Percentiles rank a stretch among this genome's conserved stretches.
These are phyloP conservation scores for Chlorella sp. DNA, from an alignment of 139 green algal genomes.

Conservation along the genomic window DNA sequence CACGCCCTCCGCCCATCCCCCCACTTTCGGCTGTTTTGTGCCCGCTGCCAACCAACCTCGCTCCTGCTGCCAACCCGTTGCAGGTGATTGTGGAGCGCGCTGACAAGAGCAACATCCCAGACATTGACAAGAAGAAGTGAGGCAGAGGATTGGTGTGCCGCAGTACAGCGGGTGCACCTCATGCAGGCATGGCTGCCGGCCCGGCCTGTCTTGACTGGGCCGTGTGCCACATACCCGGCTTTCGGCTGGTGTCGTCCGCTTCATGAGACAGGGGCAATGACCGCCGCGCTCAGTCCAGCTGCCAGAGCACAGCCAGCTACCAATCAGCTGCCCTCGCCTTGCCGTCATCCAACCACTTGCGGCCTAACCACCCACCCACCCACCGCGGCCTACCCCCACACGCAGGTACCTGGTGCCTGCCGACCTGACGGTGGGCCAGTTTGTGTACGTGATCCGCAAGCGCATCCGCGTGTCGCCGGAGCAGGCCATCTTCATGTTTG, in stretches of 20 bases:
- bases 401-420: slow-evolving; percentile 96
- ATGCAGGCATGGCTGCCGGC: no score
- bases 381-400: no score
- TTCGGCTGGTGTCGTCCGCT: no score
- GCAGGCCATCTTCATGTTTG: slow-evolving; percentile 99
- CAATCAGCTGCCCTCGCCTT: no score
- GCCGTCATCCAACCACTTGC: background rate
- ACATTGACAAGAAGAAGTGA: slow-evolving; percentile 99
- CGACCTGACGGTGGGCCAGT: slow-evolving; percentile 98
- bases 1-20: background rate
- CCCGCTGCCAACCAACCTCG: background rate
- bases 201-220: no score
- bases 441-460: slow-evolving; percentile 99
- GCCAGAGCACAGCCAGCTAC: no score
- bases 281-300: no score
- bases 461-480: slow-evolving; percentile 96
- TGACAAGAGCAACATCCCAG: slow-evolving; percentile 94
- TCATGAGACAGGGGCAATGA: no score
- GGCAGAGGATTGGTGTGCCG: no score
- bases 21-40: background rate
- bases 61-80: background rate
- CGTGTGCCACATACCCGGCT: no score
- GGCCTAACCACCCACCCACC: background rate
- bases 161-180: no score
- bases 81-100: slow-evolving; percentile 99